These are phyloP conservation scores for Flaveria linearis DNA, from an alignment of 129 eudicot species.

Conservation along the genomic window DNA sequence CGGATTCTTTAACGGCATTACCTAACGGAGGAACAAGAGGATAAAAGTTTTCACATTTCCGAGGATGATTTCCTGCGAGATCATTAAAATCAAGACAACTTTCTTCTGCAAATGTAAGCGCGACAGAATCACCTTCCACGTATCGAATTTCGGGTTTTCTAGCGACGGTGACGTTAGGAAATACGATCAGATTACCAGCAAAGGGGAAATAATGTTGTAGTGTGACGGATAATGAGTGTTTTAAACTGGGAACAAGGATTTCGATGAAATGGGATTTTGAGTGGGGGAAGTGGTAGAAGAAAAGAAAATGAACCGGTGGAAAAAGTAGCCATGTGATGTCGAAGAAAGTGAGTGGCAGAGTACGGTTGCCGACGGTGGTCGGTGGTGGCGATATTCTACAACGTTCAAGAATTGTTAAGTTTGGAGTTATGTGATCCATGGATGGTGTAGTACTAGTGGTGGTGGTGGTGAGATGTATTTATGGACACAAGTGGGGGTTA, in stretches of 20 bases:
- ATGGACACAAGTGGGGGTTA: slow-evolving; percentile 15
- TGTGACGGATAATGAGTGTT: slow-evolving; percentile 46
- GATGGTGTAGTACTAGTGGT: not conserved
- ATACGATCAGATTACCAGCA: not conserved
- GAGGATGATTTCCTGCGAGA: slow-evolving; percentile 36
- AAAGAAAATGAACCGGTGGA: slow-evolving; percentile 45
- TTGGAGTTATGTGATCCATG: slow-evolving; percentile 25
- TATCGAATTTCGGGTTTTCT: slow-evolving; percentile 39
- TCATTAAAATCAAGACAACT: slow-evolving; percentile 24
- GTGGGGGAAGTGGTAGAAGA: slow-evolving; percentile 47
- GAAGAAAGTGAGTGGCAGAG: slow-evolving; percentile 46
- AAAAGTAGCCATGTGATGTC: slow-evolving; percentile 48
- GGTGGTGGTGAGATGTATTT: slow-evolving; percentile 1
- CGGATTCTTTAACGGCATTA: not conserved
- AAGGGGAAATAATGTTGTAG: slow-evolving; percentile 24
- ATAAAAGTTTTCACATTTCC: slow-evolving; percentile 31
- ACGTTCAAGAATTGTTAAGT: slow-evolving; percentile 32
- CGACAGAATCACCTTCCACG: slow-evolving; percentile 38
- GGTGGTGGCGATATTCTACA: slow-evolving; percentile 45
- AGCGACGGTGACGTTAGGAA: not conserved
- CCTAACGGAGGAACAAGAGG: slow-evolving; percentile 43
- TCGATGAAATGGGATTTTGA: slow-evolving; percentile 38
- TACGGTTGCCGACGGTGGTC: slow-evolving; percentile 29
- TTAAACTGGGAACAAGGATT: slow-evolving; percentile 40
- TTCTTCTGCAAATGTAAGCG: slow-evolving; percentile 36